Percentiles rank a stretch among this genome's conserved stretches.
These are phyloP conservation scores for Penicillium sp. DNA, from an alignment of 2,329 filamentous ascomycete species.

Conservation along the genomic window DNA sequence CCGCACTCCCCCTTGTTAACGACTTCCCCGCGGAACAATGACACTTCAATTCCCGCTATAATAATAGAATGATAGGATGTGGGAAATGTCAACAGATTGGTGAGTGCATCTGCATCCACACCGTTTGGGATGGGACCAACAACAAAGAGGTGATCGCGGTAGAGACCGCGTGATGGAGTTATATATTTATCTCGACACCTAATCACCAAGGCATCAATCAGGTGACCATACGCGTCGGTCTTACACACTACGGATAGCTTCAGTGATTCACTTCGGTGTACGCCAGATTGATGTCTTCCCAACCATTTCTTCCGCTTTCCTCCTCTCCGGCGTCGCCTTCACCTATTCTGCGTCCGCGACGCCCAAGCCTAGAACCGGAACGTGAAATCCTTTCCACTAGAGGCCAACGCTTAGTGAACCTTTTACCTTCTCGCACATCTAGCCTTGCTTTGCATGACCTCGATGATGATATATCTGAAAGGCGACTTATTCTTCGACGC, in stretches of 20 bases:
- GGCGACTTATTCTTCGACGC: slow-evolving; percentile 13
- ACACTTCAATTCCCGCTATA: neutral
- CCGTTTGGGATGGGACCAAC: too few relatives aligned
- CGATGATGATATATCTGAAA: slow-evolving; percentile 9
- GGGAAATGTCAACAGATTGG: too few relatives aligned
- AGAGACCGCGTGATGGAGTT: too few relatives aligned
- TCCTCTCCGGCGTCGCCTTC: slow-evolving; percentile 13
- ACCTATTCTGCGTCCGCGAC: slow-evolving; percentile 20
- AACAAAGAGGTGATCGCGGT: too few relatives aligned
- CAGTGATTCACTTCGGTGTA: neutral
- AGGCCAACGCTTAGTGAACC: slow-evolving; percentile 36
- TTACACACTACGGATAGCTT: neutral
- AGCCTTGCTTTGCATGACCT: slow-evolving; percentile 17
- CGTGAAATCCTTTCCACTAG: slow-evolving; percentile 39
- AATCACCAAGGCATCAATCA: neutral
- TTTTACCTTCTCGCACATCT: slow-evolving; percentile 32
- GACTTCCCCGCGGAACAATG: neutral
- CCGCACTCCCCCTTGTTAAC: slow-evolving; percentile 10
- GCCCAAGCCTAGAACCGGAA: slow-evolving; percentile 35
- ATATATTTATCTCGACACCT: neutral
- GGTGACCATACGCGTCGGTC: neutral
- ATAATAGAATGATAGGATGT: too few relatives aligned
- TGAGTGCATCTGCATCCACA: too few relatives aligned
- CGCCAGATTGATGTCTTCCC: slow-evolving; percentile 11
- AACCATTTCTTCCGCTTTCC: slow-evolving; percentile 16